Evolutionary conservation across 2,329 filamentous ascomycete genomes (phyloP), one percentile per base, ranked within the genome.

Genomic region (Macrophomina phaseolina): DNA sequence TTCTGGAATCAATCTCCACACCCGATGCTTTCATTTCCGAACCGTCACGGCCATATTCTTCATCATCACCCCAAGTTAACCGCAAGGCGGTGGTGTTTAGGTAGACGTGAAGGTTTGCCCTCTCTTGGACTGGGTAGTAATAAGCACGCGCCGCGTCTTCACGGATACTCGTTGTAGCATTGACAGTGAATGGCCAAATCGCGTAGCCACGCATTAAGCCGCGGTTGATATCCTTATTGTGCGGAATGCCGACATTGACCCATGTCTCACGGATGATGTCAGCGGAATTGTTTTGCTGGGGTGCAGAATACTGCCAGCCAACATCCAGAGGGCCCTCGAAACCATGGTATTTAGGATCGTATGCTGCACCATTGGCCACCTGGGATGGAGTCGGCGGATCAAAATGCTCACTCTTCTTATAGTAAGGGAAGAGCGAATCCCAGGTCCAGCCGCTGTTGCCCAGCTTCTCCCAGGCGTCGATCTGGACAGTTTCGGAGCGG

Each of bases 91-190:
- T 74, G 0, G 81, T 80, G 66, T 82, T 81, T n/a, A 80, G 68
- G 34, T 83, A 78, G 0, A 84, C 71, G 2, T 81, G 71, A 0
- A 85, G 72, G 67, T 85, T 85, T 1, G 72, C 51, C 55, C 82
- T 74, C 28, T 69, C 55, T 42, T 71, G 73, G 1, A 67, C 32
- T 1, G 82, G 81, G 58, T 76, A 82, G 68, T 83, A 84, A 68
- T 82, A 85, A 7, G 79, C 78, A 7, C 79, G 70, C 2, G 79
- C 80, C 49, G 81, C 76, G 70, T 82, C 80, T 64, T 78, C 74
- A 18, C 80, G 76, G 23, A 81, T 68, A 68, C 78, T 73, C 12
- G 71, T 67, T 4, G 71, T 70, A 1, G 69, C 62, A 65, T 81
- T 72, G 18, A 80, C 58, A 0, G 78, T 82, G 65, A 71, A 74